phyloP scores from a whole-genome alignment of 306 rosid genomes.

The Inga oerstediana region DNA sequence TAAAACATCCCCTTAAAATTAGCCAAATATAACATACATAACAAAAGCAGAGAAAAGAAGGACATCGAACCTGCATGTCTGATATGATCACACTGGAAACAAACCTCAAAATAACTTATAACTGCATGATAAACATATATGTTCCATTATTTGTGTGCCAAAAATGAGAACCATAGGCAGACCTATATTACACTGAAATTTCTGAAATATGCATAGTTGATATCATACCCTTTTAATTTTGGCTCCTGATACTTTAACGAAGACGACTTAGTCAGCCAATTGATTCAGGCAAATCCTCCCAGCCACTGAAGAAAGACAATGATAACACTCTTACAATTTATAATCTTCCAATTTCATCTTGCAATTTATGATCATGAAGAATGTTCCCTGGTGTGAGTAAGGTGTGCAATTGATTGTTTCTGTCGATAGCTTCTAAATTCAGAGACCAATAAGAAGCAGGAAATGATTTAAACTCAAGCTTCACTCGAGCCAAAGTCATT shows the following conservation, averaged over 20 bases:
- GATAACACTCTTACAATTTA: background rate
- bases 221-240: background rate
- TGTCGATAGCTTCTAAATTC: background rate
- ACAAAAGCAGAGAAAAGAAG: background rate
- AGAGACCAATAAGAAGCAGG: background rate
- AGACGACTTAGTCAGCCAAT: background rate
- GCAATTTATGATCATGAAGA: background rate
- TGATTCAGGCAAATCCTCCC: background rate
- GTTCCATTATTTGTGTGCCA: background rate
- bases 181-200: background rate
- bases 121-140: slow-evolving; percentile 22
- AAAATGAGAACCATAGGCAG: background rate
- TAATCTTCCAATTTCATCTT: background rate
- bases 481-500: background rate
- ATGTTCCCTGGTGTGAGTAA: background rate
- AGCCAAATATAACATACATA: background rate
- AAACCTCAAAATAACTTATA: slow-evolving; percentile 23
- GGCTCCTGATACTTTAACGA: background rate
- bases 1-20: background rate
- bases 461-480: background rate
- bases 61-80: slow-evolving; percentile 63
- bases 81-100: background rate
- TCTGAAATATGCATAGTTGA: background rate
- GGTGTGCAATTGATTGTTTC: background rate
- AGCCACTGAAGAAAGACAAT: background rate